Base-by-base conservation (phyloP, 2,329 filamentous ascomycete genomes). In the Colletotrichum navitas region DNA sequence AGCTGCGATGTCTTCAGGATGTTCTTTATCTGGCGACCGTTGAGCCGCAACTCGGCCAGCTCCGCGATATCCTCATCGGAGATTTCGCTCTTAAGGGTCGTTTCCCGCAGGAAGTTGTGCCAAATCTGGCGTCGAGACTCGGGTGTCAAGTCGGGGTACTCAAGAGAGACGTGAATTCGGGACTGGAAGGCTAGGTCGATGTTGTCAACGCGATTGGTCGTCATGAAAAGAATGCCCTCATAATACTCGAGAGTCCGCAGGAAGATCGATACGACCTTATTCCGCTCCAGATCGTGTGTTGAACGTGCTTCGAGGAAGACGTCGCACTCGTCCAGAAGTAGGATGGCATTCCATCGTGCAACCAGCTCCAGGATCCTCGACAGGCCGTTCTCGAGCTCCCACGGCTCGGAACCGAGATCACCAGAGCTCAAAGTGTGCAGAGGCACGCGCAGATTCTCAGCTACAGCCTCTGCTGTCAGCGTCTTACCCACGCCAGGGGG, bases 391-490 rank as follows among this genome's bases (percentile, higher is more conserved):
- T 94, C 93, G 0, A 95, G 86, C 21, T 87, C 86, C 70, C 87
- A 85, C 0, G 90, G 87, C 65, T 91, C 87, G 1, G 89, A 89
- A 36, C 93, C 92, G 0, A 95, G 85, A 77, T 94, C 92, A 39
- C 92, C 92, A 0, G 91, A 91, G 72, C 82, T 83, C 60, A 89
- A 81, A 32, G 81, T 83, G 75, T 87, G 87, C 7, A 89, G 80
- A 1, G 86, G 87, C 49, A 83, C 82, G 55, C 80, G 79, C 72
- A 85, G 83, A 74, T 83, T 80, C 78, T 88, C 86, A 1, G 86
- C 85, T 2, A 88, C 84, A 1, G 82, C 81, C 77, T 85, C 84
- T 10, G 84, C 85, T 1, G 85, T 86, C 51, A 84, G 77, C 1
- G 85, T 87, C 79, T 86, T 87, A 32, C 86, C 86, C 7, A 85